These are phyloP conservation scores for Gaillardinia entomophila DNA, from an alignment of 805 yeast genomes.

Conservation along the genomic window DNA sequence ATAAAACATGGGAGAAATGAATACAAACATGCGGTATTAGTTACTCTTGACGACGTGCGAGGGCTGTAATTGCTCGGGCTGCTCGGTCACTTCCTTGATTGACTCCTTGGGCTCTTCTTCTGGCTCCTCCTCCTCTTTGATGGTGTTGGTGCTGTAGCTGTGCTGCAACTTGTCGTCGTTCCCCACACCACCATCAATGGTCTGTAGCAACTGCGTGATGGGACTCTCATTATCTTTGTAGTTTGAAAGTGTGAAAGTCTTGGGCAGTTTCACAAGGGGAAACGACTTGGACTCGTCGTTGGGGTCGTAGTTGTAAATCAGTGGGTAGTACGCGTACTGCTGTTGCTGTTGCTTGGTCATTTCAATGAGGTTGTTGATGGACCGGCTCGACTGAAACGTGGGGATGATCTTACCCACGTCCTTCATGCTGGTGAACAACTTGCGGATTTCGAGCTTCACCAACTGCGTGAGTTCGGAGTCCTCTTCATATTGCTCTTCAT, in stretches of 20 bases:
- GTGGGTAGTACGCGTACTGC: constrained; percentile 4
- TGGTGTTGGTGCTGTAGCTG: constrained; percentile 32
- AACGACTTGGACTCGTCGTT: constrained; percentile 11
- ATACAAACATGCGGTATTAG: background rate
- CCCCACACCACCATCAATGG: constrained; percentile 7
- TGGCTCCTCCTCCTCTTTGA: constrained; percentile 36
- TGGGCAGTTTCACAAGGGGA: constrained; percentile 35
- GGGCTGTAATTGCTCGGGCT: background rate
- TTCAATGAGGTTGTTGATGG: constrained; percentile 16
- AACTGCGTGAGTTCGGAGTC: constrained; percentile 27
- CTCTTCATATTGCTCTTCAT: constrained; percentile 4
- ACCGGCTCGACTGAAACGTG: constrained; percentile 23
- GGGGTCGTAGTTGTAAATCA: constrained; percentile 6
- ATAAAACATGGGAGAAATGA: background rate
- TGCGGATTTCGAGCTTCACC: constrained; percentile 28
- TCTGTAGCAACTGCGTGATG: constrained; percentile 25
- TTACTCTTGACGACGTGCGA: background rate
- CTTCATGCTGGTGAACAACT: constrained; percentile 23
- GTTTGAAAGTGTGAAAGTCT: constrained; percentile 32
- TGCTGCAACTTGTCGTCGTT: constrained; percentile 14
- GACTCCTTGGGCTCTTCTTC: constrained; percentile 7
- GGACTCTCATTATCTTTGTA: constrained; percentile 33
- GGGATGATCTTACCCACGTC: constrained; percentile 29
- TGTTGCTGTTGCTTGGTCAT: constrained; percentile 6
- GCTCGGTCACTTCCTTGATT: constrained; percentile 1